phyloP scores from a whole-genome alignment of 2,329 filamentous ascomycete species.

The Grosmannia huntii region DNA sequence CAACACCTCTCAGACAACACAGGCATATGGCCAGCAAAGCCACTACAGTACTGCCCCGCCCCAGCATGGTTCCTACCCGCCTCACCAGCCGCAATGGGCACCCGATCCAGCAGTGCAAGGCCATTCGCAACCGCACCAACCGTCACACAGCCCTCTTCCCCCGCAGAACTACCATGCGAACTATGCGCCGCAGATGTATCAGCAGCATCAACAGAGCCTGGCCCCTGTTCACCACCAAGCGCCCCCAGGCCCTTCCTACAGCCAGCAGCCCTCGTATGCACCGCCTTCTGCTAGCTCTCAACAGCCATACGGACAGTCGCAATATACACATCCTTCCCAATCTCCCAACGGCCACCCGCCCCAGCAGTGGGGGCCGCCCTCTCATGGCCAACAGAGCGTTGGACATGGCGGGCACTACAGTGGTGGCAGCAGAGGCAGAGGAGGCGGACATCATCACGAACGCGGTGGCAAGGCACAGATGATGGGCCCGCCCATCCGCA shows the following conservation, averaged over 20 bases:
- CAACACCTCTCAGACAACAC: constrained; percentile 20
- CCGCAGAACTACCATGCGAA: constrained; percentile 45
- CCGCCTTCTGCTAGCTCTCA: constrained; percentile 17
- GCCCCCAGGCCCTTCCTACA: constrained; percentile 11
- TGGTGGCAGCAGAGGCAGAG: constrained; percentile 27
- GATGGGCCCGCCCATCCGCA: constrained; percentile 42
- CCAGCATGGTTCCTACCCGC: constrained; percentile 21
- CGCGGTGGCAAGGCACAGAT: constrained; percentile 25
- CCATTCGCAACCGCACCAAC: constrained; percentile 16
- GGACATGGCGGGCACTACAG: constrained; percentile 15
- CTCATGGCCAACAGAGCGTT: constrained; percentile 14
- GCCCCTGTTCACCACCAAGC: constrained; percentile 8
- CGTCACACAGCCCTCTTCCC: constrained; percentile 35
- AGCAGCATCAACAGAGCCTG: constrained; percentile 25
- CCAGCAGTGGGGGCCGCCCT: constrained; percentile 29
- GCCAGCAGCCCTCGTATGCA: constrained; percentile 8
- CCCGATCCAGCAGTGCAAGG: constrained; percentile 22
- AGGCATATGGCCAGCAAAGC: constrained; percentile 18
- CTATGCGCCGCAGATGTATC: constrained; percentile 43
- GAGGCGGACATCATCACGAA: constrained; percentile 25
- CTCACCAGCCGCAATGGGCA: constrained; percentile 26
- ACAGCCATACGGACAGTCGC: constrained; percentile 10
- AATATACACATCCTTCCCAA: constrained; percentile 11
- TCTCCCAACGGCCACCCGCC: constrained; percentile 21
- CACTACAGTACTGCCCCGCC: constrained; percentile 16